These are phyloP conservation scores for Paraglomus brasilianum DNA, from an alignment of 192 early-diverging fungal species.

Conservation along the genomic window DNA sequence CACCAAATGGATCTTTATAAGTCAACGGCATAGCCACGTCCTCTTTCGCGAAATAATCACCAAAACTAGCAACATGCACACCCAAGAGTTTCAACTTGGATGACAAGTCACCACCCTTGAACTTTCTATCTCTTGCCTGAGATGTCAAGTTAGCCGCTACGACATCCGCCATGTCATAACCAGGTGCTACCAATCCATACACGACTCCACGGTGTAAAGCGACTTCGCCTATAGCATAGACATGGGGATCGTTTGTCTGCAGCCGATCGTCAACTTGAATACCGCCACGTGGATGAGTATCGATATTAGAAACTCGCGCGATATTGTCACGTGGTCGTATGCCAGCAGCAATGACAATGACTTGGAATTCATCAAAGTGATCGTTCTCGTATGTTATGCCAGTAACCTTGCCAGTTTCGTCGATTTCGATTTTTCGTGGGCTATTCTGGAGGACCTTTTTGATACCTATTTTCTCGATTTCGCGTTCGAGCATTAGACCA, in stretches of 20 bases:
- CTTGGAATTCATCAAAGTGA: slow-evolving; percentile 44
- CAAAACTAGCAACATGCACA: slow-evolving; percentile 70
- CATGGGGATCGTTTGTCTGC: slow-evolving; percentile 39
- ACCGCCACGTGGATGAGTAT: slow-evolving; percentile 53
- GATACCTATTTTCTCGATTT: slow-evolving; percentile 56
- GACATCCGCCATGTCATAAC: slow-evolving; percentile 72
- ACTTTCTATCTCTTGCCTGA: slow-evolving; percentile 9
- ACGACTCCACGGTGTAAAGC: slow-evolving; percentile 45
- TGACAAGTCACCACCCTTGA: slow-evolving; percentile 54
- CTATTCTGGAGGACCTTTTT: slow-evolving; percentile 32
- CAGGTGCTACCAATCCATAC: slow-evolving; percentile 65
- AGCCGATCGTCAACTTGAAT: slow-evolving; percentile 55
- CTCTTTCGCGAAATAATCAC: slow-evolving; percentile 59
- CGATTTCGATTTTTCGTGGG: slow-evolving; percentile 38
- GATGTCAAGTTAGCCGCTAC: slow-evolving; percentile 52
- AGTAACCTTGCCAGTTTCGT: slow-evolving; percentile 38
- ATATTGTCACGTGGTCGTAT: slow-evolving; percentile 61
- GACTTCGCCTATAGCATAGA: slow-evolving; percentile 68
- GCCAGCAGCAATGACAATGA: slow-evolving; percentile 53
- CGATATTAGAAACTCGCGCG: slow-evolving; percentile 48
- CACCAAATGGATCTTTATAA: slow-evolving; percentile 54
- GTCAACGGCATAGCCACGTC: slow-evolving; percentile 39
- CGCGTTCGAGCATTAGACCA: slow-evolving; percentile 45
- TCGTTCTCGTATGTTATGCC: slow-evolving; percentile 5
- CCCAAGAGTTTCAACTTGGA: slow-evolving; percentile 70